Evolutionary conservation across 441 rosid genomes (phyloP).

Genomic region (Croton setiger): DNA sequence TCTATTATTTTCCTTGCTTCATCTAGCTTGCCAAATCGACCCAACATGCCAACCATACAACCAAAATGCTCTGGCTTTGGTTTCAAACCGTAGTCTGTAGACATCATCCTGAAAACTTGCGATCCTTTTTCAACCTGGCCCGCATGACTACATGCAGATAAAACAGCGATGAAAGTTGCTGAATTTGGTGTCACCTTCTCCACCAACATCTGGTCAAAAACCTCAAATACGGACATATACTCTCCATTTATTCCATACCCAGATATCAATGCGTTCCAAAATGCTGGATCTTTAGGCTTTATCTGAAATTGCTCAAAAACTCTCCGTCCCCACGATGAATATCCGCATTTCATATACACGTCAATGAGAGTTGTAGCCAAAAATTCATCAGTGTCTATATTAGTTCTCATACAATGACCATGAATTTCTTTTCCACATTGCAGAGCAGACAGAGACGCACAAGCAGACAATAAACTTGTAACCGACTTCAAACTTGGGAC

Average conservation of each 20-base stretch:
- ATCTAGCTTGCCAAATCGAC: constrained; percentile 49
- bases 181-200: constrained; percentile 48
- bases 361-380: constrained; percentile 53
- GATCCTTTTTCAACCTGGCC: constrained; percentile 58
- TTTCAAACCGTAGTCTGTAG: constrained; percentile 34
- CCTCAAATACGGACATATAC: constrained; percentile 39
- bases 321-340: constrained; percentile 38
- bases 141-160: constrained; percentile 51
- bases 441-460: constrained; percentile 47
- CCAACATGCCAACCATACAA: constrained; percentile 58
- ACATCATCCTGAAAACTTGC: constrained; percentile 48
- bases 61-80: constrained; percentile 51
- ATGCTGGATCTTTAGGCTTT: constrained; percentile 58
- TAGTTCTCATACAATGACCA: constrained; percentile 43
- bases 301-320: constrained; percentile 43
- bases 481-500: constrained; percentile 51
- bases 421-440: constrained; percentile 58
- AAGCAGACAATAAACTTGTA: constrained; percentile 63
- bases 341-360: constrained; percentile 69
- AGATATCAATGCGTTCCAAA: constrained; percentile 69
- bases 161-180: constrained; percentile 49
- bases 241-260: constrained; percentile 77
- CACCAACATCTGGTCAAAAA: constrained; percentile 45
- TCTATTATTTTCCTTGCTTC: constrained; percentile 49
- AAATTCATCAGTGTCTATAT: constrained; percentile 38